A percentile compares a stretch with the other conserved stretches of the same genome.
phyloP scores from a whole-genome alignment of 345 rosid species.

The Gossypium australe region DNA sequence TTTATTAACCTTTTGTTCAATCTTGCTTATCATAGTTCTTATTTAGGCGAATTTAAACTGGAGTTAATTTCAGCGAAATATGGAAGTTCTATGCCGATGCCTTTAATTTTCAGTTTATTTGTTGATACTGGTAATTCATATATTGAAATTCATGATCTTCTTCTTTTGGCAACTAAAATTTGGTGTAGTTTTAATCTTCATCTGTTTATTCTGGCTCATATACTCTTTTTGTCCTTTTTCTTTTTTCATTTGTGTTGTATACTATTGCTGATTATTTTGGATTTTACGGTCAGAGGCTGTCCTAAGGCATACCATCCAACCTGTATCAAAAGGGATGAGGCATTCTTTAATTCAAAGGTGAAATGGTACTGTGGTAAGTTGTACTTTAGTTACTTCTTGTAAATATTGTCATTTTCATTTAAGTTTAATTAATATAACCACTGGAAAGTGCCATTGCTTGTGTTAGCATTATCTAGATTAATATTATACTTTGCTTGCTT shows the following conservation, averaged over 20 bases:
- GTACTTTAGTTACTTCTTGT: neutral
- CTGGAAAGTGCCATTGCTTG: neutral
- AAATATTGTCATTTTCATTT: neutral
- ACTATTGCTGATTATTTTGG: conserved; percentile 14
- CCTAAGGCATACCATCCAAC: conserved; percentile 98
- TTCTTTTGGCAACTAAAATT: too few species aligned
- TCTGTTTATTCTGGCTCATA: neutral
- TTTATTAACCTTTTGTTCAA: neutral
- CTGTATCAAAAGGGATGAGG: conserved; percentile 86
- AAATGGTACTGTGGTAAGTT: conserved; percentile 95
- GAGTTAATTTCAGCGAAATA: neutral
- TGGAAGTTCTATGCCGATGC: neutral
- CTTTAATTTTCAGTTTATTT: neutral
- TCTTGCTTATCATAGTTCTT: neutral
- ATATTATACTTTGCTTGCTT: neutral
- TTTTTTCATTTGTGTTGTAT: conserved; percentile 3
- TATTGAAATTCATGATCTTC: neutral
- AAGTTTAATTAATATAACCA: neutral
- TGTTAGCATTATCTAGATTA: neutral
- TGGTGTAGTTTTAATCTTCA: too few species aligned
- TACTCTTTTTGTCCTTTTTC: neutral
- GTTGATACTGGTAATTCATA: neutral
- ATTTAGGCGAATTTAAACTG: neutral
- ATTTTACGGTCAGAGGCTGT: conserved; percentile 60
- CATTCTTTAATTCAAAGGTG: conserved; percentile 75